Evolutionary conservation across 352 stramenopile species (phyloP), one percentile per base, ranked within the genome.

Genomic region (Globisporangium canariense): DNA sequence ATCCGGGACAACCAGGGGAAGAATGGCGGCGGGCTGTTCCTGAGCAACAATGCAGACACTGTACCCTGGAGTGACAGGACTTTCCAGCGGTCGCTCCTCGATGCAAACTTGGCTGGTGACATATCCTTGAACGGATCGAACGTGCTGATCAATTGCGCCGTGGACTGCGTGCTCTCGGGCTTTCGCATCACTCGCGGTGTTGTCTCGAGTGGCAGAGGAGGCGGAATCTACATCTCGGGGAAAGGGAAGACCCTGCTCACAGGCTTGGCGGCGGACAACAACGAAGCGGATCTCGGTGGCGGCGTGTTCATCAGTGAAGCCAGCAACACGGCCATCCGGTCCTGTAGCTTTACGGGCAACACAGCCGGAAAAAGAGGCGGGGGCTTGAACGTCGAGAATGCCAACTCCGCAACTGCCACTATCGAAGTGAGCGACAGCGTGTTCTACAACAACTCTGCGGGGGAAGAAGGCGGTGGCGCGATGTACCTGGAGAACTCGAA

Each of bases 361-460:
- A 14, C 34, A 4, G 76, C 73, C 20, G 58, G 50, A 7, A 59
- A 60, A 25, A 13, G 54, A 30, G 76, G 76, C 4, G 62, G 55
- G 0, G 76, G 73, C 8, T 22, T 83, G 10, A 75, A 57, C 40
- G 52, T 57, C 30, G 58, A 62, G 20, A 65, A 43, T 32, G 30
- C 43, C 18, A 51, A 34, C 5, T 20, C 20, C 22, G 22, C 40
- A 18, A 20, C 60, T 18, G 20, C 46, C 5, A 43, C 6, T 20
- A 38, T 60, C 0, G 50, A 52, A 13, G 34, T 65, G 13, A 50
- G 14, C 1, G 32, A 51, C 9, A 78, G 68, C 25, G 62, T 81
- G 7, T 76, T 81, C 11, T 83, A 83, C 69, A 83, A 83, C 47
- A 83, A 83, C 50, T 73, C 71, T 4, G 76, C 71, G 13, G 30